These are phyloP conservation scores for Perilla frutescens DNA, from an alignment of 257 asterid species.

Conservation along the genomic window DNA sequence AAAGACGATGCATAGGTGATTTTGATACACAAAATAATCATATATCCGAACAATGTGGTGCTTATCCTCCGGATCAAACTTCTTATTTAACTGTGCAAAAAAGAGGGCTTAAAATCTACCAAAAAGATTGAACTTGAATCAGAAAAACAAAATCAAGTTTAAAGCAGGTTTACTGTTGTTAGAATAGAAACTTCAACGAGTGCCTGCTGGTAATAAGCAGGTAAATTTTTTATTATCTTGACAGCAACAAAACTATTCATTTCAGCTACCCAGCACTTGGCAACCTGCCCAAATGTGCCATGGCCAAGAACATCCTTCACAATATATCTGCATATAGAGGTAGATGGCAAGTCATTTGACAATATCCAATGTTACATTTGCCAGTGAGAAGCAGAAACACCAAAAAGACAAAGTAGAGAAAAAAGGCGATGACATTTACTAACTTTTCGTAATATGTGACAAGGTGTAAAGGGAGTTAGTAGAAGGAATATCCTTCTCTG, in stretches of 20 bases:
- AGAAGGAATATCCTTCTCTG: constrained; percentile 18
- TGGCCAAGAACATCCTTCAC: constrained; percentile 97
- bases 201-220: constrained; percentile 99
- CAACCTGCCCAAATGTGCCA: constrained; percentile 99
- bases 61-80: constrained; percentile 99
- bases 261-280: constrained; percentile 95
- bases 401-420: constrained; percentile 5
- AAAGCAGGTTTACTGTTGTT: constrained; percentile 65
- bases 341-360: constrained; percentile 33
- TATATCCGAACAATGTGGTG: constrained; percentile 96
- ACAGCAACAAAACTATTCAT: constrained; percentile 83
- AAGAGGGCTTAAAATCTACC: constrained; percentile 30
- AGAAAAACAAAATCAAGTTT: constrained; percentile 35
- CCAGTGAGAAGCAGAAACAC: constrained; percentile 32
- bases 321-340: constrained; percentile 68
- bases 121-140: constrained; percentile 32
- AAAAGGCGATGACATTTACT: constrained; percentile 5
- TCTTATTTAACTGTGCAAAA: constrained; percentile 76
- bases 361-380: constrained; percentile 19
- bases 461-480: constrained; percentile 9
- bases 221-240: constrained; percentile 91
- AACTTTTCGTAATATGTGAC: not conserved
- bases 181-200: constrained; percentile 97
- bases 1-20: constrained; percentile 93
- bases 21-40: constrained; percentile 86